A percentile compares a stretch with the other conserved stretches of the same genome.
Conservation (phyloP, 805 yeast species). For the Candida yuanshanica region DNA sequence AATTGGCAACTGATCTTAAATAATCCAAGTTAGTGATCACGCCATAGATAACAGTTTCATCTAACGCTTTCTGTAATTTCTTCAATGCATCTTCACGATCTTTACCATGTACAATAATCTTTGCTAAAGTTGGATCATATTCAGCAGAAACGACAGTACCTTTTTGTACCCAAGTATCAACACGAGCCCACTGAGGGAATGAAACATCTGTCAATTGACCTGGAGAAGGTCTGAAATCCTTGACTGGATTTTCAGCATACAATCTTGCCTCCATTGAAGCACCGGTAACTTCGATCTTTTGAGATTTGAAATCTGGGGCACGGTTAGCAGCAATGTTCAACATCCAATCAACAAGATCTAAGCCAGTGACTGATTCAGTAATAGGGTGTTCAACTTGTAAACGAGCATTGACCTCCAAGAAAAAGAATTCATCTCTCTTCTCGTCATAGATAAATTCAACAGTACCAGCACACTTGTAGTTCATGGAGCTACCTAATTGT, state of each 20-base stretch:
- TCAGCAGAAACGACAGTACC: conserved; percentile 89
- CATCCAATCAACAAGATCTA: conserved; percentile 98
- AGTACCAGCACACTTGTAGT: conserved; percentile 95
- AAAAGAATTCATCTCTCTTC: conserved; percentile 81
- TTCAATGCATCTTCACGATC: conserved; percentile 80
- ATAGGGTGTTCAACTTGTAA: conserved; percentile 97
- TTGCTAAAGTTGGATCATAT: conserved; percentile 94
- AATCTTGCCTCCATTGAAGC: conserved; percentile 96
- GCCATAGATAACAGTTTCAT: conserved; percentile 85
- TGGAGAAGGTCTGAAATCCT: conserved; percentile 93
- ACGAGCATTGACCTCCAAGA: conserved; percentile 93
- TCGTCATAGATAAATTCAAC: conserved; percentile 93
- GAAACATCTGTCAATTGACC: conserved; percentile 83
- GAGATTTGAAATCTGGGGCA: conserved; percentile 68
- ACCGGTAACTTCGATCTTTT: conserved; percentile 59
- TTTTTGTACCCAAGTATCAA: conserved; percentile 89
- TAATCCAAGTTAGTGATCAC: conserved; percentile 89
- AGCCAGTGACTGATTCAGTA: conserved; percentile 91
- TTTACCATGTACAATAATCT: conserved; percentile 90
- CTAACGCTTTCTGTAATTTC: conserved; percentile 72
- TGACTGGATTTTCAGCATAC: conserved; percentile 95
- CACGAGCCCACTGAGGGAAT: conserved; percentile 89
- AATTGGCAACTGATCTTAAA: conserved; percentile 75
- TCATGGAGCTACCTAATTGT: conserved; percentile 72
- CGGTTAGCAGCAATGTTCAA: conserved; percentile 81